Conservation (phyloP, 257 asterid genomes). For the Gynochthodes officinalis region DNA sequence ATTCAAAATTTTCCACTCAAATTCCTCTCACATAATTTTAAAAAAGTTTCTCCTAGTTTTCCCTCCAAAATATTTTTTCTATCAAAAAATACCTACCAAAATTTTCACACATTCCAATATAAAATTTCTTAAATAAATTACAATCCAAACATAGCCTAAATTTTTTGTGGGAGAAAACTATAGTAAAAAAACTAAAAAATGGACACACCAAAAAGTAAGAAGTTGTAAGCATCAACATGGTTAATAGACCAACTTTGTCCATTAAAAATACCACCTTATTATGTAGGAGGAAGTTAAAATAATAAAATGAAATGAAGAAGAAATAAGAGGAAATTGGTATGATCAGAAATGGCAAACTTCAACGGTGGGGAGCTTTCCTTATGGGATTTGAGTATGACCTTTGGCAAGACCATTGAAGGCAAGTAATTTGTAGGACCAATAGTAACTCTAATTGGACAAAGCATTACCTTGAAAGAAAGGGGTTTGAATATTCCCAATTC, state of each 20-base stretch:
- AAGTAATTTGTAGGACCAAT: constrained; percentile 17
- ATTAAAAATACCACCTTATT: background rate
- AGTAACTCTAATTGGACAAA: constrained; percentile 21
- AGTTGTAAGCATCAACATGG: background rate
- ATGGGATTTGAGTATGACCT: constrained; percentile 15
- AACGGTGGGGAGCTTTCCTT: constrained; percentile 12
- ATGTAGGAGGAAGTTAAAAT: background rate
- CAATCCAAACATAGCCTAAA: no score
- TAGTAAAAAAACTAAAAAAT: no score
- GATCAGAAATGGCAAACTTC: background rate
- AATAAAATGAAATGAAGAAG: background rate
- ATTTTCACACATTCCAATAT: no score
- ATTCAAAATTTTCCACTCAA: no score
- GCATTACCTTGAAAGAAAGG: constrained; percentile 2
- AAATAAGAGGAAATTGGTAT: background rate
- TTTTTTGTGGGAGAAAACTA: no score
- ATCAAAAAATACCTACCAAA: no score
- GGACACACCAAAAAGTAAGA: background rate
- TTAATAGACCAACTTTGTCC: no score
- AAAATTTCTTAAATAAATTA: no score
- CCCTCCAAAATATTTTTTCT: no score
- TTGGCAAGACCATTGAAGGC: constrained; percentile 14
- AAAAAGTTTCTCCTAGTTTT: no score
- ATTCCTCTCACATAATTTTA: no score
- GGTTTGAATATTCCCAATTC: constrained; percentile 2